Base-by-base conservation (phyloP, 1,284 basidiomycete species). In the Neonothopanus nambi region DNA sequence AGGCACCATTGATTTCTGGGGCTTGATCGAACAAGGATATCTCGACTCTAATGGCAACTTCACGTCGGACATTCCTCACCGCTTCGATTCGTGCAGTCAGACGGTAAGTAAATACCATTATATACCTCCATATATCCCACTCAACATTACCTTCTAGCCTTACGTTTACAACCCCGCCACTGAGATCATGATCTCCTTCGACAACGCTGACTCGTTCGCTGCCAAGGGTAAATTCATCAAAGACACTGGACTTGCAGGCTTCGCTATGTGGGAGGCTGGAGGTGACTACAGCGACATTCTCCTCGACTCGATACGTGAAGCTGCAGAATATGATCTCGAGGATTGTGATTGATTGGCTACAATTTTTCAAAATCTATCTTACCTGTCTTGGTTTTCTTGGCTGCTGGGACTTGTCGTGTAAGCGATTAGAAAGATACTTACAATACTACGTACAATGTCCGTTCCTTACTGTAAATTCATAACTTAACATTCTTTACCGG, bases 141-240 rank as follows among this genome's bases (percentile, higher is more conserved):
- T 48, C 13, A 48, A 20, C n/a, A 12, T 53, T 42, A 53, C 21
- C 35, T 42, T 30, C 4, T 51, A 89, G 85, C 80, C 86, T 1
- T 89, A 79, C 59, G 75, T 89, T n/a, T 89, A 87, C 67, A 75
- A 84, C 64, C 51, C 73, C 15, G 71, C 64, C 0, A 71, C 71
- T 0, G 63, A 79, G 40, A 69, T 81, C 35, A 74, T 87, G 78
- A 73, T 89, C 36, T 82, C 85, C 2, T 90, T 77, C 57, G 87
- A 90, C 59, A 66, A 77, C 51, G 61, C 70, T 11, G 51, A 59
- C 61, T 78, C 84, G 0, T 84, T 84, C 59, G 65, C 72, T 38
- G 78, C 75, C 42, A 87, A 87, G 67, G 85, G 82, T 6, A 59
- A 62, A 1, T 84, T 75, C 66, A 80, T 85, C 61, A 69, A 70